These are phyloP conservation scores for Grammothele lineata DNA, from an alignment of 768 basidiomycete genomes.

Conservation along the genomic window DNA sequence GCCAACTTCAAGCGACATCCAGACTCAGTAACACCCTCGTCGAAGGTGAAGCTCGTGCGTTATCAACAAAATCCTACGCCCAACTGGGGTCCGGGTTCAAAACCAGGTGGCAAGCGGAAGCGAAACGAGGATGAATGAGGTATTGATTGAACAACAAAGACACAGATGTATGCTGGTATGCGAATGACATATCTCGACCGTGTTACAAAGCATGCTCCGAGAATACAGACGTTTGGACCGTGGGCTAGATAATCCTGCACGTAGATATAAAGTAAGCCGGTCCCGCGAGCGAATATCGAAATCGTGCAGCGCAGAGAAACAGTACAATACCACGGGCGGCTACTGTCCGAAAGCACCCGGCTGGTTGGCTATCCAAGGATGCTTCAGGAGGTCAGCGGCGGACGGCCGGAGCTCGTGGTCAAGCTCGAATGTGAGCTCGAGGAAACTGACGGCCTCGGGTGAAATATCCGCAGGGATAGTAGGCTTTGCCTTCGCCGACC, in stretches of 20 bases:
- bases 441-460: conserved; percentile 80
- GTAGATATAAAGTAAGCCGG: conserved; percentile 11
- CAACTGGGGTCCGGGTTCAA: conserved; percentile 88
- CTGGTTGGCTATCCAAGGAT: conserved; percentile 57
- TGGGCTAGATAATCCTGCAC: conserved; percentile 6
- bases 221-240: conserved; percentile 4
- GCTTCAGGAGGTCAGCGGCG: conserved; percentile 69
- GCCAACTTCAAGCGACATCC: conserved; percentile 82
- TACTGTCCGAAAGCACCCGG: conserved; percentile 15
- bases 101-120: conserved; percentile 45
- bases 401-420: conserved; percentile 78
- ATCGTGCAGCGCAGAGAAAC: background rate
- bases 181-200: conserved; percentile 10
- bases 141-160: too few relatives aligned
- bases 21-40: conserved; percentile 51
- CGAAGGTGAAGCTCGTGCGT: conserved; percentile 73
- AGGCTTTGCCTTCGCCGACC: conserved; percentile 76
- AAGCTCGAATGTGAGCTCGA: conserved; percentile 81
- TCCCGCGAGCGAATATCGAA: background rate
- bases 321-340: background rate
- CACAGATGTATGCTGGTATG: background rate
- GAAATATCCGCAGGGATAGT: conserved; percentile 90
- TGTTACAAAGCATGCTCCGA: conserved; percentile 14
- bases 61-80: conserved; percentile 90
- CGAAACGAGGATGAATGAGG: conserved; percentile 26